Conservation (phyloP, 2,329 filamentous ascomycete genomes). For the Apiospora aurea region DNA sequence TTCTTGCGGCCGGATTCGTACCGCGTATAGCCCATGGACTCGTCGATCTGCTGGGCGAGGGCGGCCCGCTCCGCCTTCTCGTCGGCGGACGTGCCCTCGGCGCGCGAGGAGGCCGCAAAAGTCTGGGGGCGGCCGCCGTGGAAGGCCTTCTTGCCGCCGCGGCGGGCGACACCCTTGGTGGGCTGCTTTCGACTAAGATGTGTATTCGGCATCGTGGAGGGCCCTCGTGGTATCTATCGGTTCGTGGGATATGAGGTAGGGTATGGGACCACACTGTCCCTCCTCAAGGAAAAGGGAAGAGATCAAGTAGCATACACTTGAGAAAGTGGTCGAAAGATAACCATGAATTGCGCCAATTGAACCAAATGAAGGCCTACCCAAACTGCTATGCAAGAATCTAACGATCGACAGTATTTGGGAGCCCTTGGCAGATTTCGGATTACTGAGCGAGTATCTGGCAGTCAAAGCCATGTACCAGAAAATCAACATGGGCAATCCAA, state of each 20-base stretch:
- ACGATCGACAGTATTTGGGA: background rate
- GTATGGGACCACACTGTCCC: background rate
- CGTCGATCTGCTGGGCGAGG: slow-evolving; percentile 89
- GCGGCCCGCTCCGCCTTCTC: slow-evolving; percentile 89
- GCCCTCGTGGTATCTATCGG: background rate
- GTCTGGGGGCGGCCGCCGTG: slow-evolving; percentile 73
- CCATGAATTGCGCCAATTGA: slow-evolving; percentile 2
- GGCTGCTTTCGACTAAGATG: slow-evolving; percentile 61
- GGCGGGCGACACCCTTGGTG: slow-evolving; percentile 73
- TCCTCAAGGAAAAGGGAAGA: slow-evolving; percentile 8
- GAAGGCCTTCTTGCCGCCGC: slow-evolving; percentile 70
- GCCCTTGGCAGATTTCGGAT: slow-evolving; percentile 5
- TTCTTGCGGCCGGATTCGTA: slow-evolving; percentile 85
- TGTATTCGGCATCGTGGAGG: slow-evolving; percentile 63
- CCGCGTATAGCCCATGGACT: slow-evolving; percentile 90
- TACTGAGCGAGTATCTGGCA: background rate
- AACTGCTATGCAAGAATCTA: background rate
- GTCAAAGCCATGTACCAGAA: slow-evolving; percentile 6
- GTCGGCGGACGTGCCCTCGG: slow-evolving; percentile 88
- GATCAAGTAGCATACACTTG: background rate
- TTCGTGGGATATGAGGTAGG: background rate
- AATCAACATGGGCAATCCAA: slow-evolving; percentile 11
- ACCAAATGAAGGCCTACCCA: background rate
- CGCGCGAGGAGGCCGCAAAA: slow-evolving; percentile 77
- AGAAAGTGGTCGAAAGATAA: background rate